Conservation (phyloP, 1,284 basidiomycete species). For the Sporisorium reilianum region DNA sequence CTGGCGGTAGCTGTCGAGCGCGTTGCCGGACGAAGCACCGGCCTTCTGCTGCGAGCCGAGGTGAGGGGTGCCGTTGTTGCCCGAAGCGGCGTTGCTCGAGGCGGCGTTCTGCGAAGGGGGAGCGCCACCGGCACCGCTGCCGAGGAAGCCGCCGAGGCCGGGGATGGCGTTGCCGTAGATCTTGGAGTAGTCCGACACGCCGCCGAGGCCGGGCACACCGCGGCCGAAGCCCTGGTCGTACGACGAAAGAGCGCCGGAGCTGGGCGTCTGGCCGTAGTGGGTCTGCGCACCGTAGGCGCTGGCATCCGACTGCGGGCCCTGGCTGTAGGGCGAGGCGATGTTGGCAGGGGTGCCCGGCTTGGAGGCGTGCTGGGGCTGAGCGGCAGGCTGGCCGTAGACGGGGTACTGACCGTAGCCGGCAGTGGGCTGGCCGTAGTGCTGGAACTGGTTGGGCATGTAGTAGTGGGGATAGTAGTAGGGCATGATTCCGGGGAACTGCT, state of each 20-base stretch:
- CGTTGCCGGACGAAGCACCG: conserved; percentile 42
- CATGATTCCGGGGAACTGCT: conserved; percentile 68
- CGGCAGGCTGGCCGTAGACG: conserved; percentile 63
- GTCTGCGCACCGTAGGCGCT: conserved; percentile 57
- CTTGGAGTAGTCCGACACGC: conserved; percentile 63
- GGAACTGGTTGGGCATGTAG: conserved; percentile 69
- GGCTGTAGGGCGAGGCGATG: conserved; percentile 64
- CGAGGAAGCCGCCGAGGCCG: conserved; percentile 57
- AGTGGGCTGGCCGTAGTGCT: conserved; percentile 67
- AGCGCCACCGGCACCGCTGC: conserved; percentile 39
- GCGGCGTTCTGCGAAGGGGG: conserved; percentile 50
- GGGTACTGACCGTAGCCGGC: conserved; percentile 69
- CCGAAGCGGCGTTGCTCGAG: conserved; percentile 35
- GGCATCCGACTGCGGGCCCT: conserved; percentile 49
- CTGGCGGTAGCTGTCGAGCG: conserved; percentile 53
- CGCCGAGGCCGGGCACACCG: conserved; percentile 51
- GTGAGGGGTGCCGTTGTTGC: conserved; percentile 49
- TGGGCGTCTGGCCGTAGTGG: conserved; percentile 57
- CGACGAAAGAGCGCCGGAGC: conserved; percentile 41
- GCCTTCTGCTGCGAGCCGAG: conserved; percentile 54
- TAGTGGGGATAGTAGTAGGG: conserved; percentile 69
- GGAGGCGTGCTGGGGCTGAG: conserved; percentile 59
- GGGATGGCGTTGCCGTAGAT: conserved; percentile 60
- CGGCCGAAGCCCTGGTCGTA: conserved; percentile 66
- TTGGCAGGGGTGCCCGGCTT: conserved; percentile 64